Base-by-base conservation (phyloP, 352 stramenopile genomes). In the Pythium aphanidermatum region DNA sequence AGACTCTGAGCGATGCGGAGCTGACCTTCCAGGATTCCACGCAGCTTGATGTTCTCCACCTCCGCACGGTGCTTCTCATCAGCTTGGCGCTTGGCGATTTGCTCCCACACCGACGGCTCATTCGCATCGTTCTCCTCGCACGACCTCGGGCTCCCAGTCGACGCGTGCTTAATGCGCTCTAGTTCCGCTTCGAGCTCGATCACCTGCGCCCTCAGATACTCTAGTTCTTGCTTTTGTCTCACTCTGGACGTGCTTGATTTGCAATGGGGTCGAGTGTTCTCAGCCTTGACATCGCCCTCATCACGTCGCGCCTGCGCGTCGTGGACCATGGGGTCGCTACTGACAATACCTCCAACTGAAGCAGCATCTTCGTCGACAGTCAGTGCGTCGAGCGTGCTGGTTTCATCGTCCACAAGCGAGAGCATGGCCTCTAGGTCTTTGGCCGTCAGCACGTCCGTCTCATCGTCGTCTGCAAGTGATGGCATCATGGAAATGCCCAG, bases 1-100 rank as follows among this genome's bases (percentile, higher is more conserved):
- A 84, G 55, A 11, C 55, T 73, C 31, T 67, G 68, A 10, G 72
- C 72, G 46, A 80, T 68, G 21, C 74, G 71, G 33, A 82, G 55
- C 25, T 82, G 72, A 11, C 67, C 57, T 25, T 78, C 66, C 2
- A 83, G 44, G 13, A 75, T 62, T 7, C 73, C 51, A 20, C 74
- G 75, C 12, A 83, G 53, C 0, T 65, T 67, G 33, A 78, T 74
- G 50, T 83, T 83, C 51, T 84, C 72, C 16, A 73, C 47, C 31
- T 84, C 67, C 14, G 65, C 67, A 25, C 63, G 60, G 6, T 61
- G 64, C 24, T 68, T 63, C 46, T 79, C 69, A 21, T 75, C 66
- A 19, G 67, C 70, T 52, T 84, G 72, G 8, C 55, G 56, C 24
- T 57, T 64, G 30, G 70, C 70, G 31, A 86, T 77, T 17, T 70